Base-by-base conservation (phyloP, 495 filamentous ascomycete species). In the Aspergillus indologenus region DNA sequence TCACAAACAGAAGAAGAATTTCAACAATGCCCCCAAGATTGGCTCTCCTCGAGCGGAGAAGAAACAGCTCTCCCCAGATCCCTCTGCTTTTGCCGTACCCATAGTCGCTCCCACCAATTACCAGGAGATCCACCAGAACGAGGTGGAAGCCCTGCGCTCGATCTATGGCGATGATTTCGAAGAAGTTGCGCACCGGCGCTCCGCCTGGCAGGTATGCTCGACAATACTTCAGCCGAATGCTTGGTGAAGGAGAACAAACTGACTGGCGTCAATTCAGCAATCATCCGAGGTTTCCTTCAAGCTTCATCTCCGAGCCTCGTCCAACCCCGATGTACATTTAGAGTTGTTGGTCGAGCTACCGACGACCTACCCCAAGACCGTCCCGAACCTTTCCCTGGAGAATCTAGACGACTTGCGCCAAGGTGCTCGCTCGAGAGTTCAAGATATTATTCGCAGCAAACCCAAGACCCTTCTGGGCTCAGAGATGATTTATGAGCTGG, bases 81-180 rank as follows among this genome's bases (percentile, higher is more conserved):
- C 64, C 11, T 65, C 65, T 42, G 46, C 67, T 29, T 58, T 70
- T 23, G 58, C 66, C 61, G 65, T 68, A 42, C 70, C 73, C 31
- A 57, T 67, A 51, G 51, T 63, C 52, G 57, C 66, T 40, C 70
- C 69, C 29, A 86, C 88, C 17, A 84, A 94, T 66, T 96, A 97
- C 72, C 81, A 86, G 45, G 86, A 94, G 67, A 85, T 87, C 20
- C 94, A 98, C 75, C 76, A 88, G 57, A 87, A 96, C 68, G 94
- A 98, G 76, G 78, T 93, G 34, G 87, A 95, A 72, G 94, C 85
- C 14, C 77, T 98, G 50, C 80, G 87, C 55, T 90, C 95, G 5
- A 96, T 98, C 44, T 98, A 94, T 67, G 89, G 87, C 66, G 92
- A 97, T 49, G 94, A 98, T 67, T 98, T 89, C 68, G 75, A 85